phyloP scores from a whole-genome alignment of 176 grass and related monocot genomes.

The Pontederia paniculata region DNA sequence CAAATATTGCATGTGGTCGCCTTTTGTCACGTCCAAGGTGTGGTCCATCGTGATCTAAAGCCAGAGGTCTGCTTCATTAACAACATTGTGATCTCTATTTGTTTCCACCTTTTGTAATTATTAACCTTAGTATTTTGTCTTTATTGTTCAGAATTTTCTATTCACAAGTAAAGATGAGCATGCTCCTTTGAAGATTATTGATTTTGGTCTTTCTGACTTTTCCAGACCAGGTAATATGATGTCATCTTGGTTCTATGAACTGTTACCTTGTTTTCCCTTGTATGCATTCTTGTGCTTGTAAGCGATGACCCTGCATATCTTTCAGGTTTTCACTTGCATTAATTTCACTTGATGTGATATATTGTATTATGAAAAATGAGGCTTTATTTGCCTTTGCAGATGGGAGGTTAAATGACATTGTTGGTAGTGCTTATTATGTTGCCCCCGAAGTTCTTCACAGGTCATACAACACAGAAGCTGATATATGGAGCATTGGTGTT shows the following conservation, averaged over 20 bases:
- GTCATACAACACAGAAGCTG: constrained; percentile 26
- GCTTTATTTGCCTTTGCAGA: constrained; percentile 5
- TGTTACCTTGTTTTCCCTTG: neutral
- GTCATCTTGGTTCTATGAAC: neutral
- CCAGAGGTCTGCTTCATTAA: constrained; percentile 65
- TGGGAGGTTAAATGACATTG: constrained; percentile 24
- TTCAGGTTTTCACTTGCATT: too few relatives aligned
- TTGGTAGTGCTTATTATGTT: constrained; percentile 22
- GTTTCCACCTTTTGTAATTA: constrained; percentile 3
- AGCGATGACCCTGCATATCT: neutral
- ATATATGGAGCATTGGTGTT: constrained; percentile 26
- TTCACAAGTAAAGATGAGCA: constrained; percentile 80
- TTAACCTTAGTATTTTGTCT: constrained; percentile 1
- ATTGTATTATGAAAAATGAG: neutral
- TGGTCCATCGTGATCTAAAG: constrained; percentile 98
- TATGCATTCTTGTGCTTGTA: neutral
- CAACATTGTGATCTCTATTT: constrained; percentile 17
- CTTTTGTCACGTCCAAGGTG: constrained; percentile 97
- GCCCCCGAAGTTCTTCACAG: constrained; percentile 17
- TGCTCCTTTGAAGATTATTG: constrained; percentile 87
- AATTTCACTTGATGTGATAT: too few relatives aligned
- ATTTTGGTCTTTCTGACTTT: constrained; percentile 98
- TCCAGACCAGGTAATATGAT: constrained; percentile 62
- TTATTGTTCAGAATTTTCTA: constrained; percentile 60
- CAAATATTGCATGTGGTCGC: constrained; percentile 94